A percentile compares a stretch with the other conserved stretches of the same genome.
These are phyloP conservation scores for Monosporozyma solicola DNA, from an alignment of 805 yeast genomes.

Conservation along the genomic window DNA sequence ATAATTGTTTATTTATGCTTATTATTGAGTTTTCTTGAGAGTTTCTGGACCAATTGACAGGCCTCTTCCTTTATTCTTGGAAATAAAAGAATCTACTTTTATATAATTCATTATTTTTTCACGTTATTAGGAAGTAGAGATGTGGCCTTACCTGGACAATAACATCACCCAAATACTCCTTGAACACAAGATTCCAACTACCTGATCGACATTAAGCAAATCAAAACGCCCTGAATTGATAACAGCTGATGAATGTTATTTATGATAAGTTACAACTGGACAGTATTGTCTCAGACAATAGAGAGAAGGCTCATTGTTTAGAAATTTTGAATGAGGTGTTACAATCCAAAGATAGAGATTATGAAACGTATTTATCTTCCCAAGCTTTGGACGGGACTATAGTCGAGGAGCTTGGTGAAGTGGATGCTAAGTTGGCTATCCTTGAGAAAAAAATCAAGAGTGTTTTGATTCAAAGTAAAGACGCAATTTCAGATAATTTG, in stretches of 20 bases:
- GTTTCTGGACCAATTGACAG: background rate
- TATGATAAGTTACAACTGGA: background rate
- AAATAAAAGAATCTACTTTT: background rate
- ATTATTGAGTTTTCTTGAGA: background rate
- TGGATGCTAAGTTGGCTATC: slow-evolving; percentile 46
- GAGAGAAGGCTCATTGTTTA: background rate
- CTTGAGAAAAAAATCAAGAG: slow-evolving; percentile 39
- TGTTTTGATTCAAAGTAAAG: slow-evolving; percentile 30
- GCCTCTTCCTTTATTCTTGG: background rate
- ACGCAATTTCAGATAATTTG: slow-evolving; percentile 37
- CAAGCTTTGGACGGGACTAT: slow-evolving; percentile 29
- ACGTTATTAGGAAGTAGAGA: background rate
- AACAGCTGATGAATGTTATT: slow-evolving; percentile 1
- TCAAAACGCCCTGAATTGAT: background rate
- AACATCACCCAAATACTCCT: background rate
- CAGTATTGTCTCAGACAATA: background rate
- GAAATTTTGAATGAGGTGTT: slow-evolving; percentile 33
- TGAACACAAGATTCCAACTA: background rate
- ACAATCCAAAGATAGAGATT: slow-evolving; percentile 42
- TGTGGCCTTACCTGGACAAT: background rate
- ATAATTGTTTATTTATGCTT: background rate
- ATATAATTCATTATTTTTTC: background rate
- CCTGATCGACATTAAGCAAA: background rate
- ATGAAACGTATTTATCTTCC: slow-evolving; percentile 34
- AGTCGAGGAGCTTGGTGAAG: slow-evolving; percentile 66